Percentiles rank a stretch among this genome's conserved stretches.
Evolutionary conservation across 2,329 filamentous ascomycete genomes (phyloP).

Genomic region (Sporothrix schenckii): DNA sequence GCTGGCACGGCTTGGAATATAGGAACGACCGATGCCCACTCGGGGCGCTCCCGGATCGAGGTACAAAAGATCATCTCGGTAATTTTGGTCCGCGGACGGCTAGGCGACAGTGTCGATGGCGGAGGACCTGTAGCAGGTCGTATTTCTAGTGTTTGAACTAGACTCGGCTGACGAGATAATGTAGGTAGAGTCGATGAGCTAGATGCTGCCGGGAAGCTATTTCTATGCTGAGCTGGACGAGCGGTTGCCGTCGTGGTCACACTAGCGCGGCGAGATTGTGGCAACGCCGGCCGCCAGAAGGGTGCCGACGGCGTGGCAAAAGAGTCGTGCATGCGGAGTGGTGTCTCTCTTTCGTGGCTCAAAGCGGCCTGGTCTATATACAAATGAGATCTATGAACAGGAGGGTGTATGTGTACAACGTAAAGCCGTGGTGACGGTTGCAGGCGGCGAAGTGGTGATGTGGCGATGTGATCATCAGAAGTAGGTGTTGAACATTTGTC

Average conservation of each 20-base stretch:
- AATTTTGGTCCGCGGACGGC: not conserved
- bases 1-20: conserved; percentile 38
- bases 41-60: conserved; percentile 45
- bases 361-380: conserved; percentile 21
- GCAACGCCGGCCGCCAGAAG: not conserved
- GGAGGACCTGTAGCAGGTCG: not conserved
- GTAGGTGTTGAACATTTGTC: not conserved
- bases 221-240: not conserved
- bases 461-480: conserved; percentile 1
- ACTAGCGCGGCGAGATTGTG: not conserved
- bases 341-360: conserved; percentile 19
- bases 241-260: not conserved
- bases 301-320: not conserved
- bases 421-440: not conserved
- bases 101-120: not conserved
- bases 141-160: not conserved
- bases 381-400: conserved; percentile 27
- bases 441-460: not conserved
- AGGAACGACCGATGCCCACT: conserved; percentile 44
- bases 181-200: not conserved
- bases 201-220: not conserved
- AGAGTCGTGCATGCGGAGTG: conserved; percentile 20
- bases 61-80: conserved; percentile 43
- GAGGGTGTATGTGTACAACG: not conserved
- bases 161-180: not conserved